These are phyloP conservation scores for Dissophora globulifera DNA, from an alignment of 192 early-diverging fungal species.

Conservation along the genomic window DNA sequence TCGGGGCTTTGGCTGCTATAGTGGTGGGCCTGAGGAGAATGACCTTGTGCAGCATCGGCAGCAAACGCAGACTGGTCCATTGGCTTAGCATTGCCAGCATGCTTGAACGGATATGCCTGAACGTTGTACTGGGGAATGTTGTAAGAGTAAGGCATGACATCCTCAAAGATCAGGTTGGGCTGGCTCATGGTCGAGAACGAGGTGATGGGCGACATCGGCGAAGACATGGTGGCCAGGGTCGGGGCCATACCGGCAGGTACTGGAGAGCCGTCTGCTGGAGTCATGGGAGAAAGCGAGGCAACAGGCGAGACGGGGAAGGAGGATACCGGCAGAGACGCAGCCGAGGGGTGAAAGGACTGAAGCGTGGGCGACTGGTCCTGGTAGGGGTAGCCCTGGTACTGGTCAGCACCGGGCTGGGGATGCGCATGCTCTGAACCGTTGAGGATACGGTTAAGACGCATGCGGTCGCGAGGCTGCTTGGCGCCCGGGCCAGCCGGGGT, in stretches of 20 bases:
- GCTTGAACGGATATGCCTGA: slow-evolving; percentile 51
- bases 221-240: slow-evolving; percentile 47
- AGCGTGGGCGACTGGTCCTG: slow-evolving; percentile 33
- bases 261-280: slow-evolving; percentile 24
- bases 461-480: slow-evolving; percentile 50
- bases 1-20: slow-evolving; percentile 47
- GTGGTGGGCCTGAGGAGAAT: slow-evolving; percentile 34
- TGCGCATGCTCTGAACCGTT: slow-evolving; percentile 26
- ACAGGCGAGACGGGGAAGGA: slow-evolving; percentile 38
- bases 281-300: slow-evolving; percentile 30
- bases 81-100: slow-evolving; percentile 52
- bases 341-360: slow-evolving; percentile 35
- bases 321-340: slow-evolving; percentile 30
- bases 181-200: slow-evolving; percentile 51
- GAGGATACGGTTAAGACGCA: slow-evolving; percentile 51
- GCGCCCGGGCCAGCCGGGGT: slow-evolving; percentile 37
- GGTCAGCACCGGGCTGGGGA: slow-evolving; percentile 1
- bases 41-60: slow-evolving; percentile 8
- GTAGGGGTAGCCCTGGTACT: slow-evolving; percentile 26
- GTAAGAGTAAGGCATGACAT: slow-evolving; percentile 47
- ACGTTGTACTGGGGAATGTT: slow-evolving; percentile 22
- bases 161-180: slow-evolving; percentile 42
- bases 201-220: slow-evolving; percentile 40
- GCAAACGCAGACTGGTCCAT: slow-evolving; percentile 41
- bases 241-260: slow-evolving; percentile 41